Conservation (phyloP, 768 basidiomycete species). For the Lentinula lateritia region DNA sequence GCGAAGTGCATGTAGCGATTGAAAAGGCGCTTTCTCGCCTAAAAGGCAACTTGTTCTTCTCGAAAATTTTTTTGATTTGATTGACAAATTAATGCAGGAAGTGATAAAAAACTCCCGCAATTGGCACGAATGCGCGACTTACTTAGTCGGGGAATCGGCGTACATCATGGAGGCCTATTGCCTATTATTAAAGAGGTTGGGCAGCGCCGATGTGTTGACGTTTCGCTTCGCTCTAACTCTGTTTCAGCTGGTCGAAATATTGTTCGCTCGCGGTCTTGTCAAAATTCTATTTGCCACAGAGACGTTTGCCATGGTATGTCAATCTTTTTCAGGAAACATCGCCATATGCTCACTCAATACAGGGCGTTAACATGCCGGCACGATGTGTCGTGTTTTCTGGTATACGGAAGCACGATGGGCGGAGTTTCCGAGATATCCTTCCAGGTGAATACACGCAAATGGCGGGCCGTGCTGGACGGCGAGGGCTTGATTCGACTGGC, state of each 20-base stretch:
- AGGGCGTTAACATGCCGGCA: slow-evolving; percentile 99
- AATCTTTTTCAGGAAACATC: background rate
- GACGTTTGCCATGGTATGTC: slow-evolving; percentile 95
- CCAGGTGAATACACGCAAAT: slow-evolving; percentile 98
- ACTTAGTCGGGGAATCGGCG: slow-evolving; percentile 88
- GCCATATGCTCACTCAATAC: slow-evolving; percentile 5
- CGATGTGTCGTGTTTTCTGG: slow-evolving; percentile 95
- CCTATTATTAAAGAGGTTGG: slow-evolving; percentile 95
- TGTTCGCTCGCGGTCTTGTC: slow-evolving; percentile 93
- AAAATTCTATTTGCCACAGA: slow-evolving; percentile 98
- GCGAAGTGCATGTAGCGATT: slow-evolving; percentile 91
- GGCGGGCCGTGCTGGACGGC: slow-evolving; percentile 96
- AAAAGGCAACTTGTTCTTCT: slow-evolving; percentile 55
- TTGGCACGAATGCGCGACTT: slow-evolving; percentile 87
- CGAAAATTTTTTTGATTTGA: slow-evolving; percentile 1
- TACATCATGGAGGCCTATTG: slow-evolving; percentile 94
- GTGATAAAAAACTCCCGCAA: slow-evolving; percentile 90
- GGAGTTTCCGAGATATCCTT: slow-evolving; percentile 82
- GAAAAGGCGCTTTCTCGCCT: slow-evolving; percentile 88
- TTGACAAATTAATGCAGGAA: slow-evolving; percentile 42
- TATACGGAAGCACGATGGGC: slow-evolving; percentile 93
- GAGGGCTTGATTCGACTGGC: slow-evolving; percentile 91
- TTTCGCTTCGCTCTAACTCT: slow-evolving; percentile 9
- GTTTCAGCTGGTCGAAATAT: slow-evolving; percentile 83
- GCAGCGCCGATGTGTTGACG: background rate